phyloP scores from a whole-genome alignment of 2,329 filamentous ascomycete species.

The Fusarium sp. region DNA sequence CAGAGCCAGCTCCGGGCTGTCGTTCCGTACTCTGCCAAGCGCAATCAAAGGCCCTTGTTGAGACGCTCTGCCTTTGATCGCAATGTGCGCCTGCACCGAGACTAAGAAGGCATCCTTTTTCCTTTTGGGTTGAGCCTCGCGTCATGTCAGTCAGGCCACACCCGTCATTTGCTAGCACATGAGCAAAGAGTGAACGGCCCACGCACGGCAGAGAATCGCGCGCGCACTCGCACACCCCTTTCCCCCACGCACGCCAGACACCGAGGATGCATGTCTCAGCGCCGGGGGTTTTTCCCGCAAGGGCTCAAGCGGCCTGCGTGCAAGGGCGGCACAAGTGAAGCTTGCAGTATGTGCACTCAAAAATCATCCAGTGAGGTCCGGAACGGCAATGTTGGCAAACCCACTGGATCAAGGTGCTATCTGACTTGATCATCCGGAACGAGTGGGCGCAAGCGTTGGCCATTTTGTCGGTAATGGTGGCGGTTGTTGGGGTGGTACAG shows the following conservation, averaged over 20 bases:
- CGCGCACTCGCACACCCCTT: constrained; percentile 23
- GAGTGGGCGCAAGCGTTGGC: constrained; percentile 68
- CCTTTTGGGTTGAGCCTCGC: constrained; percentile 29
- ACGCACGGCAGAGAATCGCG: constrained; percentile 9
- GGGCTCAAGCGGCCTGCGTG: constrained; percentile 51
- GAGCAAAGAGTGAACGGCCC: constrained; percentile 25
- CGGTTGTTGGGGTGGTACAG: constrained; percentile 25
- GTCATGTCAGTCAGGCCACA: constrained; percentile 38
- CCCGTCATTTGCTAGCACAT: constrained; percentile 21
- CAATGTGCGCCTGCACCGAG: constrained; percentile 29
- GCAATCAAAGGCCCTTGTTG: constrained; percentile 34
- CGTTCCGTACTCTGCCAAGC: constrained; percentile 35
- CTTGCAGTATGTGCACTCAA: constrained; percentile 76
- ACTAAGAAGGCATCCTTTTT: constrained; percentile 30
- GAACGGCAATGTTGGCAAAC: constrained; percentile 72
- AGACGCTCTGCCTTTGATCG: constrained; percentile 28
- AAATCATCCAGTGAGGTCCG: constrained; percentile 75
- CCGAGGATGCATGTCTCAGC: constrained; percentile 30
- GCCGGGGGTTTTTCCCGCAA: constrained; percentile 12
- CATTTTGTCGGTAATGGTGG: constrained; percentile 50
- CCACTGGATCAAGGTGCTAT: constrained; percentile 74
- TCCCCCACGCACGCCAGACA: constrained; percentile 30
- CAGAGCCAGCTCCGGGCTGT: constrained; percentile 39
- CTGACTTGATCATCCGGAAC: constrained; percentile 74
- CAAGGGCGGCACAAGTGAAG: constrained; percentile 72